Evolutionary conservation across 495 filamentous ascomycete species (phyloP), one percentile per base, ranked within the genome.

Genomic region (Chaetomium cochliodes): DNA sequence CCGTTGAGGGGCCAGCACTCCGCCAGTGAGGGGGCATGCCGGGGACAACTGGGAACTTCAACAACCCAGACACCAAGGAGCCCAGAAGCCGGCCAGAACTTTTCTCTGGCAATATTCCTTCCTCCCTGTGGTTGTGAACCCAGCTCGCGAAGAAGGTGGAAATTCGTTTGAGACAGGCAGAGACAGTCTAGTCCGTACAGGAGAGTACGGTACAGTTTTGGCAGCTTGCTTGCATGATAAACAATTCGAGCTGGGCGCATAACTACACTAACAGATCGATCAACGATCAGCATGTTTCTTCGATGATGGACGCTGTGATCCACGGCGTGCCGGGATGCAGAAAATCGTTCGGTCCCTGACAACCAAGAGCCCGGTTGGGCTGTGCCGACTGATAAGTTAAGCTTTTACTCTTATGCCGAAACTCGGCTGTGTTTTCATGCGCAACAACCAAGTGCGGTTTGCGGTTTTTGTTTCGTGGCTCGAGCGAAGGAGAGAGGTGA

Each of bases 371-470:
- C 28, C 58, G 62, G 64, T 47, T 39, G 57, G 37, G 3, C 16
- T 50, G 71, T 72, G 67, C 69, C 67, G 62, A 47, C 37, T 37
- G 47, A 28, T 44, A 12, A 37, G 41, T 52, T 37, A 44, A 53
- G 22, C 22, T 58, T 51, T 30, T 22, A 28, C 26, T 15, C 0
- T 42, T 8, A 62, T 53, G 51, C 33, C 61, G 53, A 60, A 65
- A 44, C 49, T 54, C 56, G 56, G 49, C 46, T 60, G 63, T 33
- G 42, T 61, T 4, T 62, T 64, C 53, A 58, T 65, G 60, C 58
- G 26, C n/a, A 51, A 13, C 16, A 25, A 30, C 61, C 47, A 41
- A 60, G 58, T 16, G 41, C 28, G 58, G 52, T 58, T 58, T 16
- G 41, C 28, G 58, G 52, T 58, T 58, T 58, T 37, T 60, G 65